phyloP scores from a whole-genome alignment of 192 early-diverging fungal species.

The Ambispora gerdemannii region DNA sequence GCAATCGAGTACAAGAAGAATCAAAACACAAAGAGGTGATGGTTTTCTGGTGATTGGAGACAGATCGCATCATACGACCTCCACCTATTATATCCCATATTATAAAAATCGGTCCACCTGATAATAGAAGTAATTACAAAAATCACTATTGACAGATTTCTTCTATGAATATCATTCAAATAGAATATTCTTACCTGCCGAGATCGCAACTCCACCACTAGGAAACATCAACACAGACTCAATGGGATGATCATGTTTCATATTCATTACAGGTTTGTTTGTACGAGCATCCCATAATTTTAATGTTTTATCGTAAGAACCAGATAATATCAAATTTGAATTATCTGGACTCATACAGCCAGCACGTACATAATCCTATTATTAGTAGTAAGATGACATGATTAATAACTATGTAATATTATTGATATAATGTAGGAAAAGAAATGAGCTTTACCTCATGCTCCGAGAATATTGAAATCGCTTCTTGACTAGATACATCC shows the following conservation, averaged over 20 bases:
- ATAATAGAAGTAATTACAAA: neutral
- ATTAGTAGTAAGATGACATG: neutral
- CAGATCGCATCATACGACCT: conserved; percentile 66
- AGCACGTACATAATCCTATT: conserved; percentile 81
- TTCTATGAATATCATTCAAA: conserved; percentile 1
- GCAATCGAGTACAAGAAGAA: conserved; percentile 65
- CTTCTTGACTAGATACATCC: conserved; percentile 84
- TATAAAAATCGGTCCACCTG: conserved; percentile 72
- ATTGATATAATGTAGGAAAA: no score
- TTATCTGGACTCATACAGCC: conserved; percentile 72
- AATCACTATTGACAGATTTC: neutral
- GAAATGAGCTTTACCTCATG: conserved; percentile 52
- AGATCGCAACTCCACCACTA: conserved; percentile 73
- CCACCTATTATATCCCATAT: conserved; percentile 87
- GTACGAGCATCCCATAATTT: conserved; percentile 88
- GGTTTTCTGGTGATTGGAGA: conserved; percentile 95
- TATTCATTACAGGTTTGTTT: conserved; percentile 67
- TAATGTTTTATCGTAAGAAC: conserved; percentile 96
- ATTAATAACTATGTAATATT: no score
- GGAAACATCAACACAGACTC: conserved; percentile 84
- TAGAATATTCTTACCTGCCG: conserved; percentile 47
- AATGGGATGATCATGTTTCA: conserved; percentile 83
- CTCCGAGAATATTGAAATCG: conserved; percentile 65
- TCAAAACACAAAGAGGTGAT: conserved; percentile 89
- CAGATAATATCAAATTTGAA: conserved; percentile 76